phyloP scores from a whole-genome alignment of 495 filamentous ascomycete genomes.

The Penicillium egyptiacum region DNA sequence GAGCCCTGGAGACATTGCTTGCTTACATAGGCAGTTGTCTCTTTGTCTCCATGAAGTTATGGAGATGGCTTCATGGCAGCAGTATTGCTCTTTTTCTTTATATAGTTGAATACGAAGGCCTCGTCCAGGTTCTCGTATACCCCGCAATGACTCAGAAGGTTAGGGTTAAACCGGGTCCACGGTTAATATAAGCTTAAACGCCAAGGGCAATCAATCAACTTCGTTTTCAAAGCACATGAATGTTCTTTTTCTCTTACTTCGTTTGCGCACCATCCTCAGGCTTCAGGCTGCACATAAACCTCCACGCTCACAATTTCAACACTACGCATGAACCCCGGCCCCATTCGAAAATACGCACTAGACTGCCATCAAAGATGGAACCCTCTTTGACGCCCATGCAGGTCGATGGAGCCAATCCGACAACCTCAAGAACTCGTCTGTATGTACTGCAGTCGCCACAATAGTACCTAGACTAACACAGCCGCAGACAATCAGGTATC shows the following conservation, averaged over 20 bases:
- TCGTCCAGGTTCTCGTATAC: background rate
- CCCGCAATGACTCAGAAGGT: conserved; percentile 7
- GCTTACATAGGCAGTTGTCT: no score
- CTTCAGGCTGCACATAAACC: no score
- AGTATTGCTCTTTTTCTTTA: no score
- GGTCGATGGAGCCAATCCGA: background rate
- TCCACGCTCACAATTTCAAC: background rate
- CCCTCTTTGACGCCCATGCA: conserved; percentile 15
- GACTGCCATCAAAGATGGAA: conserved; percentile 1
- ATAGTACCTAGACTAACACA: background rate
- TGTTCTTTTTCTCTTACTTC: no score
- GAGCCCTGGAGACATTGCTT: no score
- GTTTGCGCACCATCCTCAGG: no score
- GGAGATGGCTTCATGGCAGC: no score
- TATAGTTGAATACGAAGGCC: no score
- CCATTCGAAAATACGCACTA: background rate
- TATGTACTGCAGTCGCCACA: background rate
- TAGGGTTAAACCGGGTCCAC: conserved; percentile 1
- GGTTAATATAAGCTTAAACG: background rate
- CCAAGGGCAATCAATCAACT: background rate
- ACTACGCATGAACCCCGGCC: background rate
- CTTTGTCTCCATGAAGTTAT: no score
- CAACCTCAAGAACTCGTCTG: conserved; percentile 7
- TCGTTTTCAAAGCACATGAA: no score
- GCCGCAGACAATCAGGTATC: conserved; percentile 22